Base-by-base conservation (phyloP, 495 filamentous ascomycete genomes). In the Articulospora tetracladia region DNA sequence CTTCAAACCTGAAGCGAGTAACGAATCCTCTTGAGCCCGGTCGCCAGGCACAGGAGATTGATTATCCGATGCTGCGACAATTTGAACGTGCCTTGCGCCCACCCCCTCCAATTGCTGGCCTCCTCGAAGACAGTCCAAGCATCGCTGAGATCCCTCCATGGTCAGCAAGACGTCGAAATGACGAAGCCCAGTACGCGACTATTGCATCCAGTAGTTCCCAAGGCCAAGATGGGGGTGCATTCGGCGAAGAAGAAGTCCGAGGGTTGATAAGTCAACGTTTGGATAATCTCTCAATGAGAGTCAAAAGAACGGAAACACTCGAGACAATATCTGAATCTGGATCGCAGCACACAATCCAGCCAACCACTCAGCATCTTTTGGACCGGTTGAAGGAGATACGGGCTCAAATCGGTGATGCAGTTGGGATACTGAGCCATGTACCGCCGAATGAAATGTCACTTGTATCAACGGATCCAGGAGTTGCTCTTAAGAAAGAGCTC, bases 231-330 rank as follows among this genome's bases (percentile, higher is more conserved):
- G 26, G 24, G 22, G 50, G 23, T 34, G 50, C 20, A 2, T 27
- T 56, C 44, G 59, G 56, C 20, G 15, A 32, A 46, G 28, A 28
- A 27, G 46, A 56, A 51, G 34, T 52, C 10, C 25, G 58, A 36
- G 59, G 53, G 7, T 26, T 61, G 17, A 41, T 57, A 3, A 32
- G 28, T 41, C 50, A 53, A 32, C 59, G 59, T 11, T 28, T 61
- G 1, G 59, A 61, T 17, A 61, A 61, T 41, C 32, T 61, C 3
- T 56, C 53, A 19, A 61, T 51, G 53, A 56, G 59, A 53, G 44
- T 61, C 2, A 56, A 55, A 23, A 22, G 53, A n/a, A 41, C 34
- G 6, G 59, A 61, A 13, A 51, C 59, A 2, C 15, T 61, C n/a
- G 59, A 50, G 19, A 61, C 41, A 7, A 56, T 61, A 22, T 8